A percentile compares a stretch with the other conserved stretches of the same genome.
Evolutionary conservation across 306 rosid species (phyloP).

Genomic region (Begonia masoniana): DNA sequence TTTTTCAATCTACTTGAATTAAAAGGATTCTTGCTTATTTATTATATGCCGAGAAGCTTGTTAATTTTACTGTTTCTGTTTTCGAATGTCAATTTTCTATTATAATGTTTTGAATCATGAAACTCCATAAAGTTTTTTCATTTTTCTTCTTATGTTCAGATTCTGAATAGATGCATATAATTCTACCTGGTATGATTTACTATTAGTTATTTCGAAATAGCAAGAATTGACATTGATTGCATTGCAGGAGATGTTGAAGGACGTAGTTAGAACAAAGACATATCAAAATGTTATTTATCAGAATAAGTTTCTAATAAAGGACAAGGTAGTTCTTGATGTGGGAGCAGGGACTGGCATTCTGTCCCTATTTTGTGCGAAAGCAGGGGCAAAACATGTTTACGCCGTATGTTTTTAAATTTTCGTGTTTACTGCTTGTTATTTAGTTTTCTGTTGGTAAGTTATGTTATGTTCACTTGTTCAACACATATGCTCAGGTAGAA

Average conservation of each 20-base stretch:
- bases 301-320: slow-evolving; percentile 65
- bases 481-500: slow-evolving; percentile 50
- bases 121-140: too few species aligned
- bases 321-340: slow-evolving; percentile 94
- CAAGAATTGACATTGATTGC: too few species aligned
- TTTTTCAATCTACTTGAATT: too few species aligned
- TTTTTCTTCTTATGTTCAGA: too few species aligned
- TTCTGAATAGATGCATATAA: too few species aligned
- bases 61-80: too few species aligned
- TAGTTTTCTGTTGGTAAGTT: neutral
- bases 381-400: slow-evolving; percentile 90
- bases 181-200: too few species aligned
- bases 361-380: slow-evolving; percentile 93
- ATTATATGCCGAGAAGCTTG: too few species aligned
- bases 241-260: slow-evolving; percentile 96
- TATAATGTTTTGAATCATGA: too few species aligned
- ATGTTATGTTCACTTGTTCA: slow-evolving; percentile 5
- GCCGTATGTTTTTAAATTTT: slow-evolving; percentile 36
- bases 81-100: too few species aligned
- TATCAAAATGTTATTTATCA: slow-evolving; percentile 96
- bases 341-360: slow-evolving; percentile 99
- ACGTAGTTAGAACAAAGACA: slow-evolving; percentile 82
- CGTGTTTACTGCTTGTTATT: neutral
- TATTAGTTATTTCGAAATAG: too few species aligned
- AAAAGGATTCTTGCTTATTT: too few species aligned